Base-by-base conservation (phyloP, 805 yeast species). In the Blastobotrys terrestris region DNA sequence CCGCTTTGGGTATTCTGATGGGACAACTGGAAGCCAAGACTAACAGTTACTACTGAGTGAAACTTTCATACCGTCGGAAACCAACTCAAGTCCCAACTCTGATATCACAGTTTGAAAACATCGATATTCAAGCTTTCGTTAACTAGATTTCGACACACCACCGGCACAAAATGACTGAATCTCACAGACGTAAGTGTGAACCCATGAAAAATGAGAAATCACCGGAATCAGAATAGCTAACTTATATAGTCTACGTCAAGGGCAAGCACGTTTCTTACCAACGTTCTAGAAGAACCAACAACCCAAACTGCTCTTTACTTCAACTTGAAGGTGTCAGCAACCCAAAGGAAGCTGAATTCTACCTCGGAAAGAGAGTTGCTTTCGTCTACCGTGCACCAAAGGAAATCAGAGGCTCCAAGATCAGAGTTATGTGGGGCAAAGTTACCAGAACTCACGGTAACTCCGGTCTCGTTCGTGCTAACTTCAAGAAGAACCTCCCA, bases 181-280 rank as follows among this genome's bases (percentile, higher is more conserved):
- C 95, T 75, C 95, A 88, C 81, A 88, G 96, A 89, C 85, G 96
- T 87, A 88, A 77, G 96, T 87, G 65, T 53, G 31, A 20, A 58
- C 47, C 20, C 20, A n/a, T 39, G n/a, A 13, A 13, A 18, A 41
- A 11, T 13, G 16, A 16, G 7, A 43, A 4, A 16, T 43, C 20
- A 43, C n/a, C n/a, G n/a, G 14, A 8, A 7, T n/a, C 18, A 20
- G 21, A 7, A 15, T 40, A 22, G 31, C 26, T 35, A 39, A 50
- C 59, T 54, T 54, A 51, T 55, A 45, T 56, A 60, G 62, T 94
- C 81, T 94, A 94, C 97, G 98, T 94, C 80, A 94, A 92, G 85
- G 99, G 98, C 81, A 94, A 92, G 85, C 99, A 94, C 87, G 76
- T 94, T 74, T 91, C 97, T 71, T 94, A 92, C 95, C 98, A 94